Evolutionary conservation across 176 grass and related monocot genomes (phyloP).

Genomic region (Oryza coarctata): DNA sequence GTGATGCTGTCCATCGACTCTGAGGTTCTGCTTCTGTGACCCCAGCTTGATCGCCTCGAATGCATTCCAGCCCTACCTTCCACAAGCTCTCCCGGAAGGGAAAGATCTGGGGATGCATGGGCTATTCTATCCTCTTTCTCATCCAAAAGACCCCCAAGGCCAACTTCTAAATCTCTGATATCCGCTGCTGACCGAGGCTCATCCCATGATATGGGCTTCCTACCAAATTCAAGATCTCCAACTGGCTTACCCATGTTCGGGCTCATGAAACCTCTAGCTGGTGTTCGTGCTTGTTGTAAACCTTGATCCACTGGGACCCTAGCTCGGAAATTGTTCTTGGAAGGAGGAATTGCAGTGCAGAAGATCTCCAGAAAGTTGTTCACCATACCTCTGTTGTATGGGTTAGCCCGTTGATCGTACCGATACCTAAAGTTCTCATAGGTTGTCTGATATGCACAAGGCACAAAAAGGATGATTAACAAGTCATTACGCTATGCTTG

Average conservation of each 20-base stretch:
- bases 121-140: slow-evolving; percentile 68
- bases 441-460: slow-evolving; percentile 58
- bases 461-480: neutral
- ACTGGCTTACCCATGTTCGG: slow-evolving; percentile 87
- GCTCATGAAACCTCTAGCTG: slow-evolving; percentile 78
- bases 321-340: slow-evolving; percentile 92
- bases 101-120: slow-evolving; percentile 60
- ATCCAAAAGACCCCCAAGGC: slow-evolving; percentile 56
- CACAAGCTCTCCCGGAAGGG: slow-evolving; percentile 38
- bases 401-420: slow-evolving; percentile 77
- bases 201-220: slow-evolving; percentile 86
- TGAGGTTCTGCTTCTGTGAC: slow-evolving; percentile 55
- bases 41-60: slow-evolving; percentile 71
- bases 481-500: slow-evolving; percentile 6
- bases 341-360: slow-evolving; percentile 68
- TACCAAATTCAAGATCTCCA: slow-evolving; percentile 77
- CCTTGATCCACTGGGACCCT: slow-evolving; percentile 55
- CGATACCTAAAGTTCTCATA: slow-evolving; percentile 94
- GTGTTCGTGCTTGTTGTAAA: slow-evolving; percentile 52
- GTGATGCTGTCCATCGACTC: slow-evolving; percentile 52
- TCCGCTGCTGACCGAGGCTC: slow-evolving; percentile 71
- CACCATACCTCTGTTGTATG: slow-evolving; percentile 69
- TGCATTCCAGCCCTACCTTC: slow-evolving; percentile 54
- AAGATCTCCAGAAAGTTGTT: slow-evolving; percentile 80
- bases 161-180: slow-evolving; percentile 71